phyloP scores from a whole-genome alignment of 306 rosid genomes.

The Dryas octopetala region DNA sequence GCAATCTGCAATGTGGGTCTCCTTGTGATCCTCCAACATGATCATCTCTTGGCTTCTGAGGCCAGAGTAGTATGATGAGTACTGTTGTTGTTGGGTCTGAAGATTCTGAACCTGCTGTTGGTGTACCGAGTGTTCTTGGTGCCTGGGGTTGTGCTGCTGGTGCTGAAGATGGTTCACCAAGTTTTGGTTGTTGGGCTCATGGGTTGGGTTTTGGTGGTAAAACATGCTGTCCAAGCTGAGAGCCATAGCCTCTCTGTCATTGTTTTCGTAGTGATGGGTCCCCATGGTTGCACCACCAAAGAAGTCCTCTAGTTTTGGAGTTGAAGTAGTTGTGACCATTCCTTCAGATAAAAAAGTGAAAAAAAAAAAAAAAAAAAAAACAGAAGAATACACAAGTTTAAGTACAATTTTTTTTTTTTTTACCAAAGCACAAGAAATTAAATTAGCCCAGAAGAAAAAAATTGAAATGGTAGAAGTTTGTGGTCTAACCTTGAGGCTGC shows the following conservation, averaged over 20 bases:
- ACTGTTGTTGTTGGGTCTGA: constrained; percentile 32
- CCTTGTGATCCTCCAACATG: constrained; percentile 39
- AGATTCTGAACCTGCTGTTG: no score
- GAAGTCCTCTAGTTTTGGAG: constrained; percentile 87
- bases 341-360: constrained; percentile 35
- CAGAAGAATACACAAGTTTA: constrained; percentile 15
- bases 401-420: not conserved
- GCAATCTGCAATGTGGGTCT: constrained; percentile 38
- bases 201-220: constrained; percentile 42
- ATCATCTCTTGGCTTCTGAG: constrained; percentile 40
- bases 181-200: constrained; percentile 38
- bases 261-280: constrained; percentile 66
- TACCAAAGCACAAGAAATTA: not conserved
- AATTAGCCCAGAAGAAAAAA: constrained; percentile 2
- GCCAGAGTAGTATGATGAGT: constrained; percentile 35
- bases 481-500: constrained; percentile 56
- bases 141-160: constrained; percentile 18
- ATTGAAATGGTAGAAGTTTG: not conserved
- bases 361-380: not conserved
- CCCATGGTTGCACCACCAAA: constrained; percentile 70
- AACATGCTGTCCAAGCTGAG: constrained; percentile 68
- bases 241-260: constrained; percentile 59
- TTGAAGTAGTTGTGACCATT: constrained; percentile 51
- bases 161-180: constrained; percentile 36
- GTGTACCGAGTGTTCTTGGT: no score